Base-by-base conservation (phyloP, 495 filamentous ascomycete genomes). In the Letharia columbiana region DNA sequence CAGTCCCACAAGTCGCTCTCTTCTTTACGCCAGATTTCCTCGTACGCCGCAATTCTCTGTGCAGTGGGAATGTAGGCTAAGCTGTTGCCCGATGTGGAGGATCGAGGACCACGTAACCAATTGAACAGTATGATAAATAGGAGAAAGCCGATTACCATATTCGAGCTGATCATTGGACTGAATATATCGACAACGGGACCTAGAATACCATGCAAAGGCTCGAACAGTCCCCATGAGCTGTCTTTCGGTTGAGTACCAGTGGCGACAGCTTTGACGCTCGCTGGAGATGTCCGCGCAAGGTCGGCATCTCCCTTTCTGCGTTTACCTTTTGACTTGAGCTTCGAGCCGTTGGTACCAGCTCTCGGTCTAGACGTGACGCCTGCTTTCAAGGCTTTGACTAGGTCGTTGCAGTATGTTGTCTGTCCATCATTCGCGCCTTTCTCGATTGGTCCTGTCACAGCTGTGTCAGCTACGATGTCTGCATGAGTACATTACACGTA, bases 1-100 rank as follows among this genome's bases (percentile, higher is more conserved):
- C 94, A 99, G 61, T 89, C 86, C 95, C 95, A 99, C 12, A 98
- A 78, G 63, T 92, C 91, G 69, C 85, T 90, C 73, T 98, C 94
- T 71, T 98, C 94, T 23, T 84, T 78, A 23, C 86, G 82, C 94
- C 94, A 98, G 70, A 96, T 87, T 76, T 96, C 88, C 67, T 98
- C 93, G 74, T 97, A 98, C 9, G 91, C 93, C 35, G 86, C 87
- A 23, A 90, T 73, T 9, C 91, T 83, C 66, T 92, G 86, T 10
- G 91, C 83, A 0, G 76, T 72, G 8, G 71, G 65, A n/a, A 74
- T 33, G 49, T 61, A 62, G 10, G 64, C 69, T 41, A 20, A 57
- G 49, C 45, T 65, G 49, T 33, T 67, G 13, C 62, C 41, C 15
- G 68, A 68, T 66, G 73, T 68, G 71, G 75, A 57, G 72, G 78